phyloP scores from a whole-genome alignment of 2,329 filamentous ascomycete genomes.

The Botryosphaeria dothidea region DNA sequence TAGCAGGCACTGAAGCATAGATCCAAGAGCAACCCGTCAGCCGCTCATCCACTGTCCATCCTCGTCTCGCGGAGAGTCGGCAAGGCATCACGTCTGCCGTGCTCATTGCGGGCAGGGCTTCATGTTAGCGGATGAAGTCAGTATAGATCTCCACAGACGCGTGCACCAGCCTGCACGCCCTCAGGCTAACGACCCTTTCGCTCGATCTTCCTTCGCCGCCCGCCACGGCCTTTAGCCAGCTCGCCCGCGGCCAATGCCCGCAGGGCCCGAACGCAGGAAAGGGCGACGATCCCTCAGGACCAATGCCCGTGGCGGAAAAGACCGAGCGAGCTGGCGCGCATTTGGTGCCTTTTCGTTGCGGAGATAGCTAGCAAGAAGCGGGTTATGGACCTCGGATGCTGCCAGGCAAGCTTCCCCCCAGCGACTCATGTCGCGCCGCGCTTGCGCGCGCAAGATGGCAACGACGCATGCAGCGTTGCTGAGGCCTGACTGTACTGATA shows the following conservation, averaged over 20 bases:
- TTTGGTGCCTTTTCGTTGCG: not conserved
- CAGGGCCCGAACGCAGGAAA: not conserved
- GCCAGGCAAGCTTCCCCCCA: not conserved
- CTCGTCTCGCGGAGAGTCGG: too few species aligned
- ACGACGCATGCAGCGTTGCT: not conserved
- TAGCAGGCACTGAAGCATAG: not conserved
- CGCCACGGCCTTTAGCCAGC: not conserved
- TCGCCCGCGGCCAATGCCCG: not conserved
- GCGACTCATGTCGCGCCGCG: constrained; percentile 4
- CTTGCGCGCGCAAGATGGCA: not conserved
- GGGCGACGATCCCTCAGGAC: not conserved
- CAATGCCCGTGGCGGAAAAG: not conserved
- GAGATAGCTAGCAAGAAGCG: constrained; percentile 7
- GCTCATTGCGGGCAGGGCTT: too few species aligned
- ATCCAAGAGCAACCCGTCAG: too few species aligned
- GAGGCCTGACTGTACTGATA: not conserved
- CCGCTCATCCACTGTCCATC: too few species aligned
- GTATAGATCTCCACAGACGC: not conserved
- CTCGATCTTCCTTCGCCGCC: not conserved
- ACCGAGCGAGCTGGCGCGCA: not conserved
- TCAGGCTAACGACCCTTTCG: not conserved
- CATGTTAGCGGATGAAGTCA: too few species aligned
- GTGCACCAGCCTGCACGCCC: too few species aligned
- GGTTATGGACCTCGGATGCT: not conserved
- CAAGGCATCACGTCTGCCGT: too few species aligned